These are phyloP conservation scores for Diaporthe nobilis DNA, from an alignment of 2,329 filamentous ascomycete species.

Conservation along the genomic window DNA sequence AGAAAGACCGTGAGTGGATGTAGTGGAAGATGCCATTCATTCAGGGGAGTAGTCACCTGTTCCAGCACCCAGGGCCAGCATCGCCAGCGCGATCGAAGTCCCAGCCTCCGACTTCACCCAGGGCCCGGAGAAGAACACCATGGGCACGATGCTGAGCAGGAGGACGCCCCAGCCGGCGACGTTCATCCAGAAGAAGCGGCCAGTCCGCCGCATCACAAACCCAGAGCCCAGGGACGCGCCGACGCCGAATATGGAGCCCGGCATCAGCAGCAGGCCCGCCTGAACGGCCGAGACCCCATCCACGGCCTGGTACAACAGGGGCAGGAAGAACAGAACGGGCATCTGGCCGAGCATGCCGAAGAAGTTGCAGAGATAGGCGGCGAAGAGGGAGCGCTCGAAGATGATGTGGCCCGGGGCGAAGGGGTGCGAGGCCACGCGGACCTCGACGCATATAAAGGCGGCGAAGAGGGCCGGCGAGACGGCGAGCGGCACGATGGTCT, in stretches of 20 bases:
- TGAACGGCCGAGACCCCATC: slow-evolving; percentile 73
- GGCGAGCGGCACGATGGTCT: slow-evolving; percentile 71
- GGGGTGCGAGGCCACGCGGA: slow-evolving; percentile 76
- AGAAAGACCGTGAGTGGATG: background rate
- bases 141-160: slow-evolving; percentile 65
- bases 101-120: slow-evolving; percentile 62
- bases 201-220: slow-evolving; percentile 77
- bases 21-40: background rate
- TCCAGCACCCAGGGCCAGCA: slow-evolving; percentile 59
- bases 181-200: slow-evolving; percentile 79
- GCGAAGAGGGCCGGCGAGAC: slow-evolving; percentile 71
- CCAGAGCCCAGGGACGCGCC: slow-evolving; percentile 75
- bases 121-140: slow-evolving; percentile 71
- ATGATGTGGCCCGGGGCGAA: slow-evolving; percentile 83
- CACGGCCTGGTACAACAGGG: slow-evolving; percentile 83
- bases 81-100: slow-evolving; percentile 70
- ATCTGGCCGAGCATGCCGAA: slow-evolving; percentile 73
- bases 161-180: slow-evolving; percentile 68
- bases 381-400: slow-evolving; percentile 75
- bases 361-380: slow-evolving; percentile 80
- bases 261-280: slow-evolving; percentile 77
- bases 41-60: slow-evolving; percentile 48
- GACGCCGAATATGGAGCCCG: slow-evolving; percentile 73
- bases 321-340: slow-evolving; percentile 78
- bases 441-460: slow-evolving; percentile 79